Conservation (phyloP, 345 rosid species). For the Cochlearia excelsa region DNA sequence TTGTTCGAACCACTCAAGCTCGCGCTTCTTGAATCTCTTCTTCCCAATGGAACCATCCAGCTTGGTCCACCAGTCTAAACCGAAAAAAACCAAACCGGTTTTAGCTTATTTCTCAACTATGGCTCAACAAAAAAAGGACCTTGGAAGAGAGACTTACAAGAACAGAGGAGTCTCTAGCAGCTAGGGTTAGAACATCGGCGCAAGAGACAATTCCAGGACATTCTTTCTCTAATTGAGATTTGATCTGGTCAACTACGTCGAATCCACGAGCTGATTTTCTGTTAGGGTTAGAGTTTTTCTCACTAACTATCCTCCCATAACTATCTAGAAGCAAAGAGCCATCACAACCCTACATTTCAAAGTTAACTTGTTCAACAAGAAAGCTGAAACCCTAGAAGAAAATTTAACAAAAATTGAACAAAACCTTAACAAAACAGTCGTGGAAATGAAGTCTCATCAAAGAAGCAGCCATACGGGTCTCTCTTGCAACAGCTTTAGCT, state of each 20-base stretch:
- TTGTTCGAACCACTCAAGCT: conserved; percentile 79
- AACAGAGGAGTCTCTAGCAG: conserved; percentile 90
- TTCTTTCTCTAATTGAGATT: conserved; percentile 68
- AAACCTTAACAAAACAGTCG: conserved; percentile 85
- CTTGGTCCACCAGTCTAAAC: conserved; percentile 77
- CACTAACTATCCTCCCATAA: conserved; percentile 53
- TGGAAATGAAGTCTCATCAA: conserved; percentile 78
- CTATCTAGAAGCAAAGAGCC: conserved; percentile 75
- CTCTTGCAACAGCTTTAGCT: conserved; percentile 55
- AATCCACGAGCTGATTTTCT: conserved; percentile 76
- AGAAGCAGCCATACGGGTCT: conserved; percentile 81
- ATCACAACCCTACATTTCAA: conserved; percentile 72
- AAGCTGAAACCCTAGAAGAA: neutral
- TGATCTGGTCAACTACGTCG: conserved; percentile 74
- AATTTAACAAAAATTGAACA: neutral
- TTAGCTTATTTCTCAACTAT: neutral
- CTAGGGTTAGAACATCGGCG: conserved; percentile 72
- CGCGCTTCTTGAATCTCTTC: conserved; percentile 74
- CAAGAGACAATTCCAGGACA: conserved; percentile 84
- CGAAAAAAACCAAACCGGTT: neutral
- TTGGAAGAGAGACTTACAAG: conserved; percentile 44
- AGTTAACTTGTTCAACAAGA: conserved; percentile 10
- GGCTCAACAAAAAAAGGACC: neutral
- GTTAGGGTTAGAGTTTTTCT: conserved; percentile 79
- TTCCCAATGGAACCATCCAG: conserved; percentile 86